These are phyloP conservation scores for Sutorius eximius DNA, from an alignment of 1,284 basidiomycete species.

Conservation along the genomic window DNA sequence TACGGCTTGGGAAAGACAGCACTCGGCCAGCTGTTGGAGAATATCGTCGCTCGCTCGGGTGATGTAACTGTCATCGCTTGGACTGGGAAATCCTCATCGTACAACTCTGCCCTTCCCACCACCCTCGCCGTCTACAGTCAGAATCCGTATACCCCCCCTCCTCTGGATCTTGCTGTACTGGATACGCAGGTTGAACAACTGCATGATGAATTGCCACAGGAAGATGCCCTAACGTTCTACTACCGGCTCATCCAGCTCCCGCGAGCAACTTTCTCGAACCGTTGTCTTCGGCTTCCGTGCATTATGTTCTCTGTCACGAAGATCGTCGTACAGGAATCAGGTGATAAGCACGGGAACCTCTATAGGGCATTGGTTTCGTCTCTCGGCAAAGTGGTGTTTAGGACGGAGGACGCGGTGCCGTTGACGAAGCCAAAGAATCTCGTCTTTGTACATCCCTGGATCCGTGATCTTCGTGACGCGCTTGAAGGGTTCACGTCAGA, in stretches of 20 bases:
- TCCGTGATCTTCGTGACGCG: neutral
- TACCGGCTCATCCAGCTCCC: neutral
- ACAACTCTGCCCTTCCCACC: constrained; percentile 3
- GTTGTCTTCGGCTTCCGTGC: neutral
- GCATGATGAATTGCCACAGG: neutral
- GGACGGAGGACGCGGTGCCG: neutral
- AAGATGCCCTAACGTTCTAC: neutral
- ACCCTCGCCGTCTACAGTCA: constrained; percentile 2
- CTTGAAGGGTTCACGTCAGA: neutral
- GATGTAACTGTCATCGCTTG: neutral
- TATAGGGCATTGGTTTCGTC: neutral
- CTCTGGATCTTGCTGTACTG: neutral
- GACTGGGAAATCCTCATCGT: neutral
- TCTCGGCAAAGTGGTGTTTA: constrained; percentile 4
- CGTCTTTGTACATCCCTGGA: constrained; percentile 2
- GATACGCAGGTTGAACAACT: neutral
- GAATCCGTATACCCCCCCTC: neutral
- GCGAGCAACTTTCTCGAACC: neutral
- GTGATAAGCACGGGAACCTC: neutral
- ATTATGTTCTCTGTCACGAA: neutral
- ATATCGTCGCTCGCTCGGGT: no score
- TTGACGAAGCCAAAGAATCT: neutral
- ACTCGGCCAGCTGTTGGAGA: no score
- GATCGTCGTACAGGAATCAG: neutral
- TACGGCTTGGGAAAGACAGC: no score